Evolutionary conservation across 1,139 yeast species (phyloP).

Genomic region (Kluyveromyces marxianus): DNA sequence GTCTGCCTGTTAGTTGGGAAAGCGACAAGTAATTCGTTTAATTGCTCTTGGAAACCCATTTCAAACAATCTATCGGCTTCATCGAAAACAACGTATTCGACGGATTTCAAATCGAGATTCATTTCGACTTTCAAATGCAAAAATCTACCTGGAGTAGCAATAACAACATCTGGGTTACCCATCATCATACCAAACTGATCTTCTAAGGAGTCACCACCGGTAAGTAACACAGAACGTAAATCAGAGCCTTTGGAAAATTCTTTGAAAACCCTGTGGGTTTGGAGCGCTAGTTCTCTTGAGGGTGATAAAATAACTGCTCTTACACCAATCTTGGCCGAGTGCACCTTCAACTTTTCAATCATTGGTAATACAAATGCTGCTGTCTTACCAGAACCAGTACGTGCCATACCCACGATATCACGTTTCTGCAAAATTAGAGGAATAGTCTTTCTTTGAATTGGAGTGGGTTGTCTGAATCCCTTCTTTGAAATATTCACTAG

Average conservation of each 20-base stretch:
- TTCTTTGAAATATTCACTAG: slow-evolving; percentile 66
- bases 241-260: slow-evolving; percentile 85
- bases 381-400: slow-evolving; percentile 98
- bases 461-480: slow-evolving; percentile 94
- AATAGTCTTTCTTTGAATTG: slow-evolving; percentile 92
- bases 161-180: slow-evolving; percentile 87
- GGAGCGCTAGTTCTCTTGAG: slow-evolving; percentile 81
- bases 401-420: slow-evolving; percentile 98
- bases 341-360: slow-evolving; percentile 74
- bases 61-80: slow-evolving; percentile 98
- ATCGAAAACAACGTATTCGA: slow-evolving; percentile 90
- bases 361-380: slow-evolving; percentile 96
- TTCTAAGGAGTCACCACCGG: slow-evolving; percentile 97
- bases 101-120: slow-evolving; percentile 72
- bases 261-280: slow-evolving; percentile 80
- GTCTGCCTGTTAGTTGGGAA: slow-evolving; percentile 83
- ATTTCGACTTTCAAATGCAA: slow-evolving; percentile 92
- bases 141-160: slow-evolving; percentile 98
- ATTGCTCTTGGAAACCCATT: slow-evolving; percentile 93
- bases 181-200: slow-evolving; percentile 92
- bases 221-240: slow-evolving; percentile 67
- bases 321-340: slow-evolving; percentile 81
- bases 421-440: slow-evolving; percentile 81
- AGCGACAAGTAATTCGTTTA: slow-evolving; percentile 79
- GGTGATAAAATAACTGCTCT: slow-evolving; percentile 88